These are phyloP conservation scores for Alternaria arbusti DNA, from an alignment of 2,329 filamentous ascomycete species.

Conservation along the genomic window DNA sequence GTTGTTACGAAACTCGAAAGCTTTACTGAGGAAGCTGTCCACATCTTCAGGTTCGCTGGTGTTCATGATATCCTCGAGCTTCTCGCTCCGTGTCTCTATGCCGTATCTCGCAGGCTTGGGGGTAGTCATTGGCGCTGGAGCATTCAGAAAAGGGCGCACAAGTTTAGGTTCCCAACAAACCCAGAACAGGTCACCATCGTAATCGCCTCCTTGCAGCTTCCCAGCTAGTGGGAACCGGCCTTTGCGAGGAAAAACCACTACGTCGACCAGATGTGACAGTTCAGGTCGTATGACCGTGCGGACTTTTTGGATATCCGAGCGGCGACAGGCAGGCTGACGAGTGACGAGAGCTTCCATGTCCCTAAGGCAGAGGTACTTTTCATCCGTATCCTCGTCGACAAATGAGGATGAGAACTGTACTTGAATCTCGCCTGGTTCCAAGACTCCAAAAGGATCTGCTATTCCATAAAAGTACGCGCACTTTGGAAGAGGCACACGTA, in stretches of 20 bases:
- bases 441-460: constrained; percentile 66
- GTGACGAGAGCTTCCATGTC: constrained; percentile 69
- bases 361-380: constrained; percentile 61
- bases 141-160: constrained; percentile 71
- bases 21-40: constrained; percentile 58
- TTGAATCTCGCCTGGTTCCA: constrained; percentile 71
- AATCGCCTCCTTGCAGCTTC: constrained; percentile 79
- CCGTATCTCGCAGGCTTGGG: constrained; percentile 59
- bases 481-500: constrained; percentile 66
- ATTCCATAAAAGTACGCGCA: constrained; percentile 72
- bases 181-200: constrained; percentile 81
- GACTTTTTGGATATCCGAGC: constrained; percentile 73
- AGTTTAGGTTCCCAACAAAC: constrained; percentile 74
- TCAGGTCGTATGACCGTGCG: constrained; percentile 60
- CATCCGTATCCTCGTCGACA: constrained; percentile 58
- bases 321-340: constrained; percentile 71
- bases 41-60: constrained; percentile 36
- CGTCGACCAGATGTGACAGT: constrained; percentile 73
- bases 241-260: constrained; percentile 75
- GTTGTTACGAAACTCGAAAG: constrained; percentile 65
- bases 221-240: constrained; percentile 69
- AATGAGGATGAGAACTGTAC: constrained; percentile 71
- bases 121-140: constrained; percentile 54
- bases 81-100: constrained; percentile 58
- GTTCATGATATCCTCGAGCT: constrained; percentile 55